A percentile compares a stretch with the other conserved stretches of the same genome.
Evolutionary conservation across 2,329 filamentous ascomycete genomes (phyloP).

Genomic region (Blastomyces parvus): DNA sequence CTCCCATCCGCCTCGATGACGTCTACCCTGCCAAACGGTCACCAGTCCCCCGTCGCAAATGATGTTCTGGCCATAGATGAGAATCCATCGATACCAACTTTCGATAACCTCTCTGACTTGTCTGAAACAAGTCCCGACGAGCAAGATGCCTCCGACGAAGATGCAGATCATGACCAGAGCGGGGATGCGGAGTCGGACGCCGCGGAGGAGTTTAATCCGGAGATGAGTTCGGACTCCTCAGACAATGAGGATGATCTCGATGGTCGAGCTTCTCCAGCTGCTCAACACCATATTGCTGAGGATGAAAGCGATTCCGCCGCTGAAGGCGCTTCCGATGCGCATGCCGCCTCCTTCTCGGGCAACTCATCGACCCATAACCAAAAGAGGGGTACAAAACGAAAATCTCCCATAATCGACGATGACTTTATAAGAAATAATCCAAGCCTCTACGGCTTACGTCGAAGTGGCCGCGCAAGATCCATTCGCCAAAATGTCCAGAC

Average conservation of each 20-base stretch:
- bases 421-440: constrained; percentile 85
- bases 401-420: constrained; percentile 61
- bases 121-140: constrained; percentile 21
- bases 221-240: constrained; percentile 37
- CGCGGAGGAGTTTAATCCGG: constrained; percentile 8
- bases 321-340: constrained; percentile 46
- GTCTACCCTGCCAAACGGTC: constrained; percentile 26
- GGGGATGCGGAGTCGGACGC: constrained; percentile 4
- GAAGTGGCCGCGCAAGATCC: constrained; percentile 65
- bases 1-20: constrained; percentile 34
- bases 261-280: constrained; percentile 50
- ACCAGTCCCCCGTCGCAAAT: constrained; percentile 12
- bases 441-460: constrained; percentile 83
- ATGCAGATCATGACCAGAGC: constrained; percentile 7
- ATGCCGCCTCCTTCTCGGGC: constrained; percentile 48
- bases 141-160: constrained; percentile 11
- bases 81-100: constrained; percentile 4
- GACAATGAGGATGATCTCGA: constrained; percentile 38
- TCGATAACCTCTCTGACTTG: constrained; percentile 10
- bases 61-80: constrained; percentile 7
- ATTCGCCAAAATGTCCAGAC: constrained; percentile 55
- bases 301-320: constrained; percentile 64
- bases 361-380: constrained; percentile 64
- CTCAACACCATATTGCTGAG: constrained; percentile 40
- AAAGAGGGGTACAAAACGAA: constrained; percentile 61